These are phyloP conservation scores for Ganoderma boninense DNA, from an alignment of 1,284 basidiomycete species.

Conservation along the genomic window DNA sequence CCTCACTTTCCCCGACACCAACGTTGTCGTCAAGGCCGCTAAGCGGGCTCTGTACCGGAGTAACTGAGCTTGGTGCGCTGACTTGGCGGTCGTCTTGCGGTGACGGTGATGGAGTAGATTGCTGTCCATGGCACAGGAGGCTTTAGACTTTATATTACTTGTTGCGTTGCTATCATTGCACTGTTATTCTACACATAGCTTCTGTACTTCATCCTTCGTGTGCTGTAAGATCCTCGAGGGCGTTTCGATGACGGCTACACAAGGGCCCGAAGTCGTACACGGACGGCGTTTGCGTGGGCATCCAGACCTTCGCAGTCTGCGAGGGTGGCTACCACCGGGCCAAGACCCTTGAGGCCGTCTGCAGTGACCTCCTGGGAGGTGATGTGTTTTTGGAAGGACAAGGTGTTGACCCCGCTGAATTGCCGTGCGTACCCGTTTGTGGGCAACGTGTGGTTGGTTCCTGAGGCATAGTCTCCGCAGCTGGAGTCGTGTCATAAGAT, in stretches of 20 bases:
- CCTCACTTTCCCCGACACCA: constrained; percentile 91
- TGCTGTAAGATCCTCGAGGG: constrained; percentile 4
- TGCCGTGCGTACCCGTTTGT: constrained; percentile 97
- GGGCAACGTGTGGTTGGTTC: constrained; percentile 97
- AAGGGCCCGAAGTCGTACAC: constrained; percentile 63
- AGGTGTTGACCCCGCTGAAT: constrained; percentile 97
- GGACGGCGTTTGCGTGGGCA: constrained; percentile 92
- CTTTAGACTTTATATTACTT: constrained; percentile 39
- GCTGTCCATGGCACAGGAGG: constrained; percentile 24
- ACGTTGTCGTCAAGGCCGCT: constrained; percentile 89
- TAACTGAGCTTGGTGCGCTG: constrained; percentile 57
- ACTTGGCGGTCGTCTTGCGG: constrained; percentile 22
- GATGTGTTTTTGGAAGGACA: constrained; percentile 99
- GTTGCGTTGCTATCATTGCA: constrained; percentile 38
- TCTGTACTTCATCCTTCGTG: constrained; percentile 24
- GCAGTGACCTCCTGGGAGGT: constrained; percentile 93
- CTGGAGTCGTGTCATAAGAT: constrained; percentile 48
- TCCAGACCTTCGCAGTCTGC: constrained; percentile 96
- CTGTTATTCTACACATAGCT: constrained; percentile 37
- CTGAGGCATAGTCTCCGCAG: constrained; percentile 98
- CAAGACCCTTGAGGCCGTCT: constrained; percentile 81
- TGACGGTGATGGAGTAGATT: constrained; percentile 32
- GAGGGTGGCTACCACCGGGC: constrained; percentile 89
- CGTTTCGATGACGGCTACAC: constrained; percentile 17
- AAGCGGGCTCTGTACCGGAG: constrained; percentile 91